Evolutionary conservation across 257 asterid genomes (phyloP).

Genomic region (Anisodus tanguticus): DNA sequence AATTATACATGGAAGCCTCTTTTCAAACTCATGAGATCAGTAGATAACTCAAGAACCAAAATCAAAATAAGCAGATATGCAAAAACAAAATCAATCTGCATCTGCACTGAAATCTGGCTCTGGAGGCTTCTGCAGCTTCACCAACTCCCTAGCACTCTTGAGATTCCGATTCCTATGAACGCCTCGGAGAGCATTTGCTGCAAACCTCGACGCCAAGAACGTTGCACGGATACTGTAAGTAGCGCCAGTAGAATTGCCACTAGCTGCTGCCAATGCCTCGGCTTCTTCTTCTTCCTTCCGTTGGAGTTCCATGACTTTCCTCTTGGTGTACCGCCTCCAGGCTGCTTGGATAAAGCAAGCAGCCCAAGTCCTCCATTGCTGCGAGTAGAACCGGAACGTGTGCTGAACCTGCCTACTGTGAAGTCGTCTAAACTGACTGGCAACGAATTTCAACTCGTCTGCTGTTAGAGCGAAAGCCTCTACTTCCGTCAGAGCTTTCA

Average conservation of each 20-base stretch:
- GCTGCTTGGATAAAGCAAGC: constrained; percentile 98
- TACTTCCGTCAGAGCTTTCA: constrained; percentile 79
- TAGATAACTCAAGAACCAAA: constrained; percentile 9
- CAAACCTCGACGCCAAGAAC: constrained; percentile 79
- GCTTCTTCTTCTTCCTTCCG: constrained; percentile 76
- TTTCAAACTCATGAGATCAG: constrained; percentile 32
- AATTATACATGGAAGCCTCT: constrained; percentile 43
- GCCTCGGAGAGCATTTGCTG: constrained; percentile 61
- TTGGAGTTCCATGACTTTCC: constrained; percentile 69
- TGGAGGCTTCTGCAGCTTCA: constrained; percentile 83
- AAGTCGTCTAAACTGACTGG: constrained; percentile 92
- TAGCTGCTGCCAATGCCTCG: constrained; percentile 48
- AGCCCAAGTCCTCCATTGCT: constrained; percentile 99
- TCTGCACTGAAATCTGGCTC: constrained; percentile 94
- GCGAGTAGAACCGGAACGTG: constrained; percentile 97
- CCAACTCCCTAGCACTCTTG: constrained; percentile 77
- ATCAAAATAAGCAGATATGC: neutral
- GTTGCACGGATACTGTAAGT: constrained; percentile 83
- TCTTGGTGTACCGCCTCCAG: constrained; percentile 83
- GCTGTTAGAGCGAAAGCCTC: constrained; percentile 94
- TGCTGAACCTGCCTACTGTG: constrained; percentile 98
- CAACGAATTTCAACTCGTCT: constrained; percentile 87
- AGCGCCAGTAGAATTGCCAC: constrained; percentile 47
- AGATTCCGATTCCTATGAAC: constrained; percentile 68
- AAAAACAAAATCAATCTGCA: constrained; percentile 56